Evolutionary conservation across 257 asterid genomes (phyloP).

Genomic region (Nicotiana sylvestris): DNA sequence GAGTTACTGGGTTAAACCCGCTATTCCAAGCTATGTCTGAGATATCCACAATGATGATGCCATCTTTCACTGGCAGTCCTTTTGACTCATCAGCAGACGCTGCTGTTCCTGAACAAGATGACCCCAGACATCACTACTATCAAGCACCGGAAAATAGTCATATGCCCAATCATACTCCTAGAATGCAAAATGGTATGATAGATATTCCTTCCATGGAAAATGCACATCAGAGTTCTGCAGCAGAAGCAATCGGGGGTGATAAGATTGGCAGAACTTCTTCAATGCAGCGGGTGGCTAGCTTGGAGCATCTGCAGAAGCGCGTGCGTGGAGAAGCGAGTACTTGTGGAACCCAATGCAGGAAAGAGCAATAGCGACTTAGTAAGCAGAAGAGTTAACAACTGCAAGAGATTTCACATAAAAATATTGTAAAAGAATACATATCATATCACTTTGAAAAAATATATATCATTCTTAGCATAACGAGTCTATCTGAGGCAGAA

Average conservation of each 20-base stretch:
- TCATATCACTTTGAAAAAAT: neutral
- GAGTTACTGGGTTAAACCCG: constrained; percentile 83
- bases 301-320: constrained; percentile 86
- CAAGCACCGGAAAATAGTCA: constrained; percentile 37
- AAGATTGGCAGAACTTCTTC: constrained; percentile 50
- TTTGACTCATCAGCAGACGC: constrained; percentile 64
- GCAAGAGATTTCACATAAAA: neutral
- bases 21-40: constrained; percentile 80
- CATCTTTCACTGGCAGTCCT: constrained; percentile 55
- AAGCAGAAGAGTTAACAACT: neutral
- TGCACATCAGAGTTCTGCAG: constrained; percentile 26
- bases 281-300: constrained; percentile 84
- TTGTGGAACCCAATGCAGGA: constrained; percentile 30
- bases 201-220: constrained; percentile 35
- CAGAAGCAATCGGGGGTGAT: constrained; percentile 18
- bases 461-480: neutral
- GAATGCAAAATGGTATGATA: constrained; percentile 37
- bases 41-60: constrained; percentile 55
- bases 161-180: constrained; percentile 26
- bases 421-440: neutral
- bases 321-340: constrained; percentile 48
- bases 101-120: constrained; percentile 63
- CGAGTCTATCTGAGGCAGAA: neutral
- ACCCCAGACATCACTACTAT: constrained; percentile 46
- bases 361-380: constrained; percentile 15